Evolutionary conservation across 2,329 filamentous ascomycete species (phyloP).

Genomic region (Cucurbitaria berberidis): DNA sequence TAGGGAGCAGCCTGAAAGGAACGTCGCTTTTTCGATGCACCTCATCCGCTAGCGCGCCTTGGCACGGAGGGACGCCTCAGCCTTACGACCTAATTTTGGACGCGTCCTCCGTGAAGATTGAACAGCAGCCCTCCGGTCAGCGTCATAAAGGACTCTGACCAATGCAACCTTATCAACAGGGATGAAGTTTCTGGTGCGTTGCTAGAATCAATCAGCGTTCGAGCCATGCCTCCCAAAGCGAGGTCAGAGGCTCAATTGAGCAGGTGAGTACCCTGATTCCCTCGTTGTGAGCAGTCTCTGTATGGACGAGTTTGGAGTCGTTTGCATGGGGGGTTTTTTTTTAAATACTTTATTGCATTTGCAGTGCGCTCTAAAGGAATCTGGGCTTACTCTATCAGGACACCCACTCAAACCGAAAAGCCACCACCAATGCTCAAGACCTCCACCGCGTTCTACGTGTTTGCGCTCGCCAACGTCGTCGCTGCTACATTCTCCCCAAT

Average conservation of each 20-base stretch:
- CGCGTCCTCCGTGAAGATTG: background rate
- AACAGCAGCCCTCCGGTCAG: too few relatives aligned
- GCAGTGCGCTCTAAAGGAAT: background rate
- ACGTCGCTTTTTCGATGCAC: constrained; percentile 37
- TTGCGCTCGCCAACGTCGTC: constrained; percentile 73
- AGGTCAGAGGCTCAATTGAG: background rate
- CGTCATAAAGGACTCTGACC: background rate
- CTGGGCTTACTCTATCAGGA: constrained; percentile 12
- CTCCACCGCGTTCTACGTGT: constrained; percentile 80
- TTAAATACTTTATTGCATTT: background rate
- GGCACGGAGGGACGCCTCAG: constrained; percentile 27
- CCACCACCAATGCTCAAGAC: constrained; percentile 63
- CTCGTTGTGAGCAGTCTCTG: background rate
- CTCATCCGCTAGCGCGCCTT: constrained; percentile 23
- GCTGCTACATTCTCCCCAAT: constrained; percentile 87
- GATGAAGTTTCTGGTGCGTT: background rate
- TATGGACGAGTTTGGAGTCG: background rate
- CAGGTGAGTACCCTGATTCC: background rate
- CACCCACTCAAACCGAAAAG: constrained; percentile 6
- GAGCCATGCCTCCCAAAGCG: constrained; percentile 3
- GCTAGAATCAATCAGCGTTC: background rate
- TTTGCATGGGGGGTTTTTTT: too few relatives aligned
- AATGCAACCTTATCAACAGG: background rate
- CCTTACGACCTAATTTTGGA: constrained; percentile 19
- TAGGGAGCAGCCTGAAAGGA: constrained; percentile 14